Base-by-base conservation (phyloP, 441 rosid species). In the Sinapis alba region DNA sequence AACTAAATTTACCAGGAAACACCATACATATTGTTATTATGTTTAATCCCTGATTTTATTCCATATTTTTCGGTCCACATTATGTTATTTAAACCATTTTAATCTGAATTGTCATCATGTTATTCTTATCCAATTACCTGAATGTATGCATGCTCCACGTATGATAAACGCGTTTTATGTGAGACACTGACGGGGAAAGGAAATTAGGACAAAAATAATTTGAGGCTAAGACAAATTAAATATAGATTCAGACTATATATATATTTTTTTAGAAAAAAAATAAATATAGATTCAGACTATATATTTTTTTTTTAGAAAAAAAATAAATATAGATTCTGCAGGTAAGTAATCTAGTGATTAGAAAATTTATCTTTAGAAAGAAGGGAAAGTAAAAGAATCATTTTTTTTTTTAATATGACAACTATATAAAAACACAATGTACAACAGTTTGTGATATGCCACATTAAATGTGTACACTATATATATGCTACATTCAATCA, bases 1-100 rank as follows among this genome's bases (percentile, higher is more conserved):
- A 11, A 13, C 21, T 13, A 61, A 20, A 28, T 27, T 62, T 32
- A 45, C 62, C 54, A 23, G 20, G 62, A 72, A 72, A 34, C 9
- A 63, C 19, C 15, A 27, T 50, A 10, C 3, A 27, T 59, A 27
- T 26, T 15, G 16, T 32, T 18, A 16, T 16, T 16, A 16, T 50
- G 21, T 16, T 50, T 24, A 63, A 30, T 30, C 26, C 62, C 75
- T 63, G 69, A 16, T 51, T 72, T 72, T 53, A 36, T 72, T 72
- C 76, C 69, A 72, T 72, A 72, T 72, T 30, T 72, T 64, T 11
- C 27, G 76, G 63, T 63, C 76, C 70, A 73, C 63, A 51, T 64
- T 23, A 16, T 26, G 6, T 7, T 71, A 69, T 16, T 53, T 53
- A 63, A 16, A 54, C n/a, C 45, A 30, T 47, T 58, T 56, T 26